Evolutionary conservation across 73 alveolate species (phyloP), one percentile per base, ranked within the genome.

Genomic region (Paramecium bursaria): DNA sequence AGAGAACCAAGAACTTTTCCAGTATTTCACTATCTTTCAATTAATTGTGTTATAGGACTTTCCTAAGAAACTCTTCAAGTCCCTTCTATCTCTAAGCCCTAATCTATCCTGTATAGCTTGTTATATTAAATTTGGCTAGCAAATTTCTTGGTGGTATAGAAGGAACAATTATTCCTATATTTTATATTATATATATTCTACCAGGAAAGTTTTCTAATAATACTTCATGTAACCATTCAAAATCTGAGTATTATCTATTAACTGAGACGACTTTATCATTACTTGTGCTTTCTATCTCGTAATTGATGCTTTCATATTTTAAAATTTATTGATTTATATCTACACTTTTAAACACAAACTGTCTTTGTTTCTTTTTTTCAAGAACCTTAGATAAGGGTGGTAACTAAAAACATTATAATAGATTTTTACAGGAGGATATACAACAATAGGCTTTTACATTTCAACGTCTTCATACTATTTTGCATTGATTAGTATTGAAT

Each of bases 201-300:
- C 82, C 82, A 39, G 82, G 82, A 15, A 67, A 67, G 57, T 67
- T 67, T 67, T 67, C 60, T 17, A 67, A 5, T 0, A 67, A 46
- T 25, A 39, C 82, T 19, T 67, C 82, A 21, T 39, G 44, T 1
- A 67, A 23, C 82, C 82, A 67, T 19, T 67, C 82, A 27, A 67
- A 67, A 67, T 67, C 82, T 39, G 82, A 67, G 44, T 67, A 67
- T 15, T 67, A 67, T 39, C 82, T 31, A 14, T 21, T 67, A 15
- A 67, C 82, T n/a, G n/a, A n/a, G 23, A 42, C 46, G 6, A 47
- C 82, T 21, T 42, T 67, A 31, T 67, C 55, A 67, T 42, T 19
- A 21, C 44, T 57, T 25, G 33, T 44, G 50, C 82, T 67, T 42
- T 67, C 82, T 21, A 67, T 67, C 15, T 67, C 82, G 50, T 67